phyloP scores from a whole-genome alignment of 495 filamentous ascomycete species.

The Xylaria castorea region DNA sequence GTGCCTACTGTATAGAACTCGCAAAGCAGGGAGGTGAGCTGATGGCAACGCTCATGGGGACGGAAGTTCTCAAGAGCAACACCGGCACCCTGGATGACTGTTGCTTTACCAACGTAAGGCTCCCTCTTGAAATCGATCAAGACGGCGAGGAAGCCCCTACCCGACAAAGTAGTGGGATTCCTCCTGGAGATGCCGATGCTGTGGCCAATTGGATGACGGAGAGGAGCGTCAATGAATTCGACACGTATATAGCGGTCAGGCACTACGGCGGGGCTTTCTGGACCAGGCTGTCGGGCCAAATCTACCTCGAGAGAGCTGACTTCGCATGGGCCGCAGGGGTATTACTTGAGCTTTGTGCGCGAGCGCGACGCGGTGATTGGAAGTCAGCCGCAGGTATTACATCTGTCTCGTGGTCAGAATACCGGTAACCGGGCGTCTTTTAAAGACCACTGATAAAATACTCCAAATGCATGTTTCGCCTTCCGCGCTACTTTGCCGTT shows the following conservation, averaged over 20 bases:
- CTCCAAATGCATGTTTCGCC: conserved; percentile 22
- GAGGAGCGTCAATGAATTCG: conserved; percentile 62
- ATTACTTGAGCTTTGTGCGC: conserved; percentile 66
- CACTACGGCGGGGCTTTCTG: conserved; percentile 68
- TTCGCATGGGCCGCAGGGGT: conserved; percentile 73
- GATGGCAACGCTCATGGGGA: conserved; percentile 66
- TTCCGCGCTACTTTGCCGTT: conserved; percentile 16
- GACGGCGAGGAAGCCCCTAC: conserved; percentile 26
- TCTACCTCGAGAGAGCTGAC: conserved; percentile 78
- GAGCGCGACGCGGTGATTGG: conserved; percentile 61
- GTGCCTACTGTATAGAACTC: conserved; percentile 61
- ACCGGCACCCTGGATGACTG: conserved; percentile 42
- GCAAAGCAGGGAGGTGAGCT: conserved; percentile 63
- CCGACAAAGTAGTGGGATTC: conserved; percentile 28
- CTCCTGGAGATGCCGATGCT: conserved; percentile 32
- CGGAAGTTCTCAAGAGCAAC: conserved; percentile 68
- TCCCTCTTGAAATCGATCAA: conserved; percentile 61
- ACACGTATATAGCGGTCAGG: conserved; percentile 74
- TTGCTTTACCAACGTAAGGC: conserved; percentile 67
- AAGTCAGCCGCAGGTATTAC: conserved; percentile 11
- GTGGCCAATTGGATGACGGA: conserved; percentile 63
- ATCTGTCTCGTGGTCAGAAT: conserved; percentile 2
- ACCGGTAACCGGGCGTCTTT: conserved; percentile 5
- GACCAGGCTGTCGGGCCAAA: conserved; percentile 77
- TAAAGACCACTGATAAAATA: conserved; percentile 11